Evolutionary conservation across 169 alveolate genomes (phyloP), one percentile per base, ranked within the genome.

Genomic region (Cryptosporidium muris): DNA sequence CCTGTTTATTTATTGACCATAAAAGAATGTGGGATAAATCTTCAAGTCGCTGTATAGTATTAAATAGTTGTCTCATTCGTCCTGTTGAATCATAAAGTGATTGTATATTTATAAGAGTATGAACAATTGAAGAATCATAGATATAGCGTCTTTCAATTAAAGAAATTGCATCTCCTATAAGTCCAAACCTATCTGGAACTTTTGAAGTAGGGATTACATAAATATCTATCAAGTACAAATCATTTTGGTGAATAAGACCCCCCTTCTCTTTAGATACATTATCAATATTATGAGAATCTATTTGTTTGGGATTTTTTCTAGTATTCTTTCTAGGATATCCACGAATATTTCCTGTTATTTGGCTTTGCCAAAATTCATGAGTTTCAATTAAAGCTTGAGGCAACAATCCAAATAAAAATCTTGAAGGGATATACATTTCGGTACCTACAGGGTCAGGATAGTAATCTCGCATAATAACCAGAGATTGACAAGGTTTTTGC

Each of bases 351-450:
- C 91, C 80, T 3, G 93, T 56, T 43, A 68, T 82, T 56, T 89
- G 89, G 64, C 91, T 90, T 64, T 90, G 93, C 93, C 93, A 90
- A 82, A 90, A 90, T 47, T 52, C 64, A 80, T 90, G 91, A 65
- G 90, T 91, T 80, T 90, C 93, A 14, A 90, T 45, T 49, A 90
- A 80, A 48, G 81, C 89, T 40, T 90, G 89, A 2, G 93, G 93
- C 8, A 90, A 62, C 43, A 88, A 66, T 5, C 93, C 93, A 40
- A 89, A 63, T 56, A 90, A 51, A 49, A 80, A 80, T 47, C 74
- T 81, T 38, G 91, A 89, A 49, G 67, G 91, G 11, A 90, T 51
- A 38, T 58, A 85, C 91, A 81, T 81, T 37, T 90, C 93, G 49
- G 81, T 88, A 1, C 89, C 74, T 4, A 67, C 16, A 12, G 65